Base-by-base conservation (phyloP, 495 filamentous ascomycete genomes). In the Annulohypoxylon nitens region DNA sequence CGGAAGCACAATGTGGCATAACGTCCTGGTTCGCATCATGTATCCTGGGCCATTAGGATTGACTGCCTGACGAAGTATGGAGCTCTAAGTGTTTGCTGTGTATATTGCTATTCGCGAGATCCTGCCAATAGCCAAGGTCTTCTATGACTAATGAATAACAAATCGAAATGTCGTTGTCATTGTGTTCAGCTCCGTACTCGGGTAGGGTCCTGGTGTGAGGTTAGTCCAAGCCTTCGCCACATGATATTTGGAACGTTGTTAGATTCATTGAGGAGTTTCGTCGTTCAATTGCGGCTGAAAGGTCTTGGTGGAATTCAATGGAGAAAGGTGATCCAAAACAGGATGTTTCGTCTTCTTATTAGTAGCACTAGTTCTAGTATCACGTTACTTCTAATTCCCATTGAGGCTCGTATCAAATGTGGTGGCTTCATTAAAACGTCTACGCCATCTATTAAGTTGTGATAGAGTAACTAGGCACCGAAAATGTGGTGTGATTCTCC, bases 401-500 rank as follows among this genome's bases (percentile, higher is more conserved):
- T 2, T 12, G 8, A 54, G 50, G 12, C 20, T 53, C 11, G 23
- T n/a, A 20, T 37, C 34, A 33, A 37, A 58, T 33, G 7, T 10
- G 7, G 2, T 39, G 5, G n/a, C 14, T 33, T 57, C 53, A 9
- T 57, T 51, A 11, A 26, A 9, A 34, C 8, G 33, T 16, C 12
- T 33, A 18, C 25, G n/a, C 53, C 25, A 11, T 14, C 30, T 34
- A 36, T 9, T 12, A 1, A 20, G 54, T 39, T 16, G 20, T 34
- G 16, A 39, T 58, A 39, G 54, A 20, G 36, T n/a, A 37, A 14
- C n/a, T 2, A 43, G n/a, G 25, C 12, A 25, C n/a, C 11, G n/a
- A 7, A 33, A 58, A 16, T 36, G 20, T 39, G 54, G 54, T 25
- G 20, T 58, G 54, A 20, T 37, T 57, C 14, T 57, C 14, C 26